phyloP scores from a whole-genome alignment of 768 basidiomycete species.

The Suillus occidentalis region DNA sequence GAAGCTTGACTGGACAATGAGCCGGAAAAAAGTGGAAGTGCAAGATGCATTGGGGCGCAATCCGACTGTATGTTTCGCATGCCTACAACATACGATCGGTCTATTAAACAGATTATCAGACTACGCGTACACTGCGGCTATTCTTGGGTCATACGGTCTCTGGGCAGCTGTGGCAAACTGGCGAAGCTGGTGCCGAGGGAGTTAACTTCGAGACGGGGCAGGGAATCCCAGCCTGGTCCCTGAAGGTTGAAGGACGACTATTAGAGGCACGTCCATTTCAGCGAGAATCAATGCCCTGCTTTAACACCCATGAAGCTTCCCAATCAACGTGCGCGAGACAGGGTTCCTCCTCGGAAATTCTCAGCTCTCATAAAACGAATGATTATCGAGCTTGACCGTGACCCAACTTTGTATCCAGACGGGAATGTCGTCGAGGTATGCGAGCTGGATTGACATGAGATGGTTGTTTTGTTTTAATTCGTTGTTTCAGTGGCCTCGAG shows the following conservation, averaged over 20 bases:
- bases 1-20: constrained; percentile 93
- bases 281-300: background rate
- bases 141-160: constrained; percentile 89
- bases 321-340: constrained; percentile 65
- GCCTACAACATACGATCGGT: background rate
- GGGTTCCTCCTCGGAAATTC: constrained; percentile 68
- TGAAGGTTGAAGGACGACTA: constrained; percentile 85
- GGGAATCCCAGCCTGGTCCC: constrained; percentile 85
- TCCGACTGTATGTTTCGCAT: constrained; percentile 46
- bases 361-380: constrained; percentile 83
- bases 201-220: constrained; percentile 78
- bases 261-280: constrained; percentile 59
- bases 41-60: constrained; percentile 82
- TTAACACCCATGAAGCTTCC: constrained; percentile 40
- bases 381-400: constrained; percentile 85
- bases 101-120: constrained; percentile 42
- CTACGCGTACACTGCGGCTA: constrained; percentile 78
- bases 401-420: constrained; percentile 77
- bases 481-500: constrained; percentile 57
- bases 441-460: background rate
- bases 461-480: background rate
- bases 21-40: constrained; percentile 85
- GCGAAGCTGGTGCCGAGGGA: constrained; percentile 34
- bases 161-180: constrained; percentile 81
- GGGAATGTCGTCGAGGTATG: constrained; percentile 87